Base-by-base conservation (phyloP, 495 filamentous ascomycete genomes). In the Trichocladium antarcticum region DNA sequence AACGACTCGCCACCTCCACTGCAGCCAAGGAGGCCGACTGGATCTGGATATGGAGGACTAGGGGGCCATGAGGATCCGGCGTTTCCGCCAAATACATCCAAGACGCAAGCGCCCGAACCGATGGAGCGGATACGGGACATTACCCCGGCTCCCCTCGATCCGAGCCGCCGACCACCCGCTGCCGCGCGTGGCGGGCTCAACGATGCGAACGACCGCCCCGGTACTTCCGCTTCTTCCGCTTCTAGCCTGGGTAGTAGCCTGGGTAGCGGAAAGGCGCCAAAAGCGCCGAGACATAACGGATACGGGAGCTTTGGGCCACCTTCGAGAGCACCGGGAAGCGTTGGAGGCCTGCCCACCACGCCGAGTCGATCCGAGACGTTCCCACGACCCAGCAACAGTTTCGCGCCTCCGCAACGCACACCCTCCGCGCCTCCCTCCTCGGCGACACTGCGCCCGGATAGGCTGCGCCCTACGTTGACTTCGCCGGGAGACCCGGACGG, bases 131-230 rank as follows among this genome's bases (percentile, higher is more conserved):
- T 85, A 74, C 74, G 85, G 52, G 73, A 67, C 22, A 81, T 85
- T 61, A 73, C 75, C 14, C 80, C 81, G 16, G 81, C 81, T 0
- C 83, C 83, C 6, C 84, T 87, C 55, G 77, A 77, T 54, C 54
- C 70, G 12, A 66, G 37, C 20, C 51, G 61, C 21, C 57, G 57
- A 21, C 61, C 61, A 11, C 60, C 61, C 0, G 34, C 43, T 21
- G 37, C 59, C 28, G 35, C 60, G 1, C 53, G 51, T 5, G 55
- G 41, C 29, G 47, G 38, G 39, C 49, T 51, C 0, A 34, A 35
- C 12, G 48, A 53, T 14, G 51, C n/a, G 37, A 54, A 55, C 42
- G 49, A 57, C 15, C 63, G 64, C 22, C 69, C 70, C 2, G 59
- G 65, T 27, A 4, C 72, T 5, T 61, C 69, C 16, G 61, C 60